Percentiles rank a stretch among this genome's conserved stretches.
phyloP scores from a whole-genome alignment of 2,329 filamentous ascomycete genomes.

The Sclerotinia borealis region DNA sequence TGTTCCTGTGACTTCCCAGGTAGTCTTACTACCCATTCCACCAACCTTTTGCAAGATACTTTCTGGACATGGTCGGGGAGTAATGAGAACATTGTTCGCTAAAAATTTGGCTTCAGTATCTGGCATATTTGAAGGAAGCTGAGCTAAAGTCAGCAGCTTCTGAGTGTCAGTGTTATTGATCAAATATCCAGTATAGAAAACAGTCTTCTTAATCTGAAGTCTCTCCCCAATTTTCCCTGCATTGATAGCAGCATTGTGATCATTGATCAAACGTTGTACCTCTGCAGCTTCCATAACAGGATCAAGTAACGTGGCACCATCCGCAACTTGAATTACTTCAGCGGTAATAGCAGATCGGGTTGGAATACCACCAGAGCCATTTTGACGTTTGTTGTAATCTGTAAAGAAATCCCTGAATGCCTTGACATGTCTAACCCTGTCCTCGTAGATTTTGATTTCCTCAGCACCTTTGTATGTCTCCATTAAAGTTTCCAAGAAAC shows the following conservation, averaged over 20 bases:
- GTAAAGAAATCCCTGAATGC: conserved; percentile 81
- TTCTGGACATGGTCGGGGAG: conserved; percentile 65
- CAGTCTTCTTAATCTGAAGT: conserved; percentile 74
- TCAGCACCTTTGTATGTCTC: conserved; percentile 77
- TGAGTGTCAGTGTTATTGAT: conserved; percentile 67
- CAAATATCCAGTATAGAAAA: conserved; percentile 91
- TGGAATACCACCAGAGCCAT: conserved; percentile 42
- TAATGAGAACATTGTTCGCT: conserved; percentile 88
- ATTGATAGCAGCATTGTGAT: conserved; percentile 63
- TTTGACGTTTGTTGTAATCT: conserved; percentile 61
- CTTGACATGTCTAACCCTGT: conserved; percentile 62
- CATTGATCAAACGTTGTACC: conserved; percentile 83
- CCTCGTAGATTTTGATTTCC: conserved; percentile 74
- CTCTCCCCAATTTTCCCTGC: conserved; percentile 37
- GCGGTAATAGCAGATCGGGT: conserved; percentile 61
- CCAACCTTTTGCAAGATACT: conserved; percentile 77
- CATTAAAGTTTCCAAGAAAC: conserved; percentile 72
- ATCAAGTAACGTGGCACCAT: conserved; percentile 66
- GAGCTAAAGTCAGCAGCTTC: conserved; percentile 63
- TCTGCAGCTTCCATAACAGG: conserved; percentile 75
- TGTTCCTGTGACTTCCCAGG: conserved; percentile 75
- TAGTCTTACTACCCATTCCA: conserved; percentile 75
- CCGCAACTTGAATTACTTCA: conserved; percentile 82
- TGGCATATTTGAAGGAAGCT: conserved; percentile 54
- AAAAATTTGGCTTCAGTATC: conserved; percentile 72